Conservation (phyloP, 345 rosid genomes). For the Adansonia digitata region DNA sequence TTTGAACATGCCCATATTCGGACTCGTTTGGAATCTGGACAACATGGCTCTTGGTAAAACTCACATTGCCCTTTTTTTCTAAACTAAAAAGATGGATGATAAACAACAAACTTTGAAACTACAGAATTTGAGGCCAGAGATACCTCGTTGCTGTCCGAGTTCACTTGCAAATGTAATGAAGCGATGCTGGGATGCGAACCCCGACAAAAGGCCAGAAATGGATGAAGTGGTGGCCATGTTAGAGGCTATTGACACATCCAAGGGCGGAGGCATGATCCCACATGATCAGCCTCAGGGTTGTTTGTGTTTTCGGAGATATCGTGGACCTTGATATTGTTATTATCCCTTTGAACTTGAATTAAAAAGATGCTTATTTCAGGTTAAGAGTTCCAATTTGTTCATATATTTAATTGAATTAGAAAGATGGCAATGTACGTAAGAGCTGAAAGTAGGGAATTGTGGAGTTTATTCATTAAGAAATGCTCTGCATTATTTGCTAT, state of each 20-base stretch:
- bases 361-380: conserved; percentile 2
- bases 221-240: conserved; percentile 81
- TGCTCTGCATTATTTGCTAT: too few relatives aligned
- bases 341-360: not conserved
- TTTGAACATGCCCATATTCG: not conserved
- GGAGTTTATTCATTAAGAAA: conserved; percentile 10
- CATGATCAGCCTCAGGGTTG: conserved; percentile 79
- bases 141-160: conserved; percentile 96
- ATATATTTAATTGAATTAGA: conserved; percentile 18
- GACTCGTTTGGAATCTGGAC: too few relatives aligned
- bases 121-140: conserved; percentile 94
- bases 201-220: conserved; percentile 95
- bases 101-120: conserved; percentile 8
- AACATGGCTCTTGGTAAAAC: not conserved
- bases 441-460: conserved; percentile 16
- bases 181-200: conserved; percentile 97
- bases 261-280: conserved; percentile 98
- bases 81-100: conserved; percentile 6
- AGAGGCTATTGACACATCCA: conserved; percentile 86
- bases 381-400: conserved; percentile 16
- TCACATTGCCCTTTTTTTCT: not conserved
- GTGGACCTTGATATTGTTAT: conserved; percentile 60
- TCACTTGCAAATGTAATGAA: conserved; percentile 87
- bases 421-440: conserved; percentile 11
- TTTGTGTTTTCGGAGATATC: conserved; percentile 64